Evolutionary conservation across 768 basidiomycete species (phyloP).

Genomic region (Amyloporia xantha): DNA sequence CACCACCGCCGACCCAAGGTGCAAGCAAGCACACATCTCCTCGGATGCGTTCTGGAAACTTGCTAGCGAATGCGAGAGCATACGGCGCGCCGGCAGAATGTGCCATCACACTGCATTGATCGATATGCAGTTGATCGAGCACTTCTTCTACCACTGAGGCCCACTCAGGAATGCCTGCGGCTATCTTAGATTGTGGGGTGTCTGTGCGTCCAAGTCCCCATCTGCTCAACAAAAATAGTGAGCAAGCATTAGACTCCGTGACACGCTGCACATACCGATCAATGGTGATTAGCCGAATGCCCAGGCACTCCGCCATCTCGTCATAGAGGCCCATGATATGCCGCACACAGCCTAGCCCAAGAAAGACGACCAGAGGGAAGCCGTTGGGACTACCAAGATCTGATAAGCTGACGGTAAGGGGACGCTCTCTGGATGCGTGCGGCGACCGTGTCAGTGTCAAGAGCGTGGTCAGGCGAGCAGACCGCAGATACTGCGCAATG

Average conservation of each 20-base stretch:
- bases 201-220: conserved; percentile 93
- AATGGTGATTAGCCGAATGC: conserved; percentile 86
- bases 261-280: conserved; percentile 55
- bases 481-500: conserved; percentile 83
- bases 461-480: conserved; percentile 76
- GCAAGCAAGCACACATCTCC: conserved; percentile 87
- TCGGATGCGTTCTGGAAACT: conserved; percentile 62
- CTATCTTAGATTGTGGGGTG: conserved; percentile 51
- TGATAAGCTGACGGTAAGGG: conserved; percentile 84
- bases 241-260: not conserved
- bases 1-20: conserved; percentile 93
- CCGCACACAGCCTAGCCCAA: conserved; percentile 90
- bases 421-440: conserved; percentile 67
- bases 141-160: conserved; percentile 86
- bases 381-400: conserved; percentile 86
- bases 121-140: conserved; percentile 70
- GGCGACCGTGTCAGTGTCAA: conserved; percentile 74
- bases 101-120: conserved; percentile 83
- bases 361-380: conserved; percentile 83
- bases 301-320: conserved; percentile 87
- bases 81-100: conserved; percentile 96
- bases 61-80: conserved; percentile 81
- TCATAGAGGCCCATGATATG: conserved; percentile 95
- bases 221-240: conserved; percentile 30
- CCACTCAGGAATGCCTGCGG: conserved; percentile 87